These are phyloP conservation scores for Graphiopsis chlorocephala DNA, from an alignment of 2,329 filamentous ascomycete species.

Conservation along the genomic window DNA sequence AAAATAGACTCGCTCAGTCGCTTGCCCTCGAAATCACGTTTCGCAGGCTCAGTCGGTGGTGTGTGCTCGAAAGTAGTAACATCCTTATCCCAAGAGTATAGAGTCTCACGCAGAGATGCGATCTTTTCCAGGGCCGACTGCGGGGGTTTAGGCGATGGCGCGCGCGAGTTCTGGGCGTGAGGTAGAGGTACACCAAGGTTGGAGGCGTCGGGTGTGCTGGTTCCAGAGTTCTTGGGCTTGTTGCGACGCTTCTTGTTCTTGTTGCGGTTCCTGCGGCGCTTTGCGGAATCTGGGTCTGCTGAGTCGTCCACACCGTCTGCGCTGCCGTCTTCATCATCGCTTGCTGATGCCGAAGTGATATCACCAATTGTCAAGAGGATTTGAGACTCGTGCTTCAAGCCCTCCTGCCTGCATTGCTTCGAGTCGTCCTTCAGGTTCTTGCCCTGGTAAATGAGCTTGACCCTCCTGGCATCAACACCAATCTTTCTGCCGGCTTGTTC, in stretches of 20 bases:
- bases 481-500: conserved; percentile 67
- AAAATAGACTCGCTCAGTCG: conserved; percentile 72
- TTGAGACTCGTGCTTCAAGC: conserved; percentile 59
- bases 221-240: conserved; percentile 39
- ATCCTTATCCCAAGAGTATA: conserved; percentile 63
- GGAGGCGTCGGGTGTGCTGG: conserved; percentile 35
- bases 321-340: conserved; percentile 41
- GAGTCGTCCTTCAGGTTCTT: conserved; percentile 64
- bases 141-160: conserved; percentile 41
- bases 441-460: conserved; percentile 74
- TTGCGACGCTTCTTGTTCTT: conserved; percentile 44
- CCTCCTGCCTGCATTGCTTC: conserved; percentile 56
- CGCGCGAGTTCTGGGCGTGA: conserved; percentile 29
- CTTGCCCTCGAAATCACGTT: conserved; percentile 70
- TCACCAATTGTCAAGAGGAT: conserved; percentile 59
- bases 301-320: conserved; percentile 28
- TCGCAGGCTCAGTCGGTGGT: conserved; percentile 65
- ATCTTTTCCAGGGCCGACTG: conserved; percentile 60
- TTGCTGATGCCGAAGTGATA: conserved; percentile 41
- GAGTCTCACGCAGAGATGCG: conserved; percentile 62
- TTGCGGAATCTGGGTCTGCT: conserved; percentile 35
- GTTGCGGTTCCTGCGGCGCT: conserved; percentile 40
- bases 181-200: conserved; percentile 37
- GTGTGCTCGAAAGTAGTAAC: conserved; percentile 60
- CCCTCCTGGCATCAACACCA: conserved; percentile 54